phyloP scores from a whole-genome alignment of 75 land plant species.

The Cunninghamia lanceolata region DNA sequence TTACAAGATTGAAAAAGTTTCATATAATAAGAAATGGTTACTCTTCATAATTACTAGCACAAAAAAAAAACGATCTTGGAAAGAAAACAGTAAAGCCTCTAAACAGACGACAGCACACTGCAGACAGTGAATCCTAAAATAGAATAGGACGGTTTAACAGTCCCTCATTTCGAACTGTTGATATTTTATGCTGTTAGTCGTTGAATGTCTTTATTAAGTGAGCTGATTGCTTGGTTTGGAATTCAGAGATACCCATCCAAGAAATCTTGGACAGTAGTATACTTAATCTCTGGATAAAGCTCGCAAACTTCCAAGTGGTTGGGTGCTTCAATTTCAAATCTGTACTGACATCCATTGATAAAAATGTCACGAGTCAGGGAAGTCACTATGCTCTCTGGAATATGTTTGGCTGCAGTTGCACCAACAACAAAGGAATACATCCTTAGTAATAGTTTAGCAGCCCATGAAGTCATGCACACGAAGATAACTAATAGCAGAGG shows the following conservation, averaged over 20 bases:
- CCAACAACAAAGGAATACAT: not conserved
- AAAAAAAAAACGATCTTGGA: too few species aligned
- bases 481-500: not conserved
- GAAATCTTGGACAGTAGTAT: conserved; percentile 21
- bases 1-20: too few species aligned
- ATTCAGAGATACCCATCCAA: conserved; percentile 10
- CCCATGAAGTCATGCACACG: too few species aligned
- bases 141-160: too few species aligned
- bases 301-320: conserved; percentile 13
- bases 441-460: not conserved
- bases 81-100: too few species aligned
- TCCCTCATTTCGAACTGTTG: too few species aligned
- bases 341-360: conserved; percentile 17
- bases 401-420: conserved; percentile 2
- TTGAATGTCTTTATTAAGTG: too few species aligned
- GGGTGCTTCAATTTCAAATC: conserved; percentile 4
- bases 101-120: too few species aligned
- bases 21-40: too few species aligned
- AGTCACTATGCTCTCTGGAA: conserved; percentile 13
- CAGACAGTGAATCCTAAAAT: too few species aligned
- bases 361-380: conserved; percentile 16
- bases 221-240: not conserved
- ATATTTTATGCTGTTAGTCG: too few species aligned
- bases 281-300: conserved; percentile 31
- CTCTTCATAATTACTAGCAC: too few species aligned